Conservation (phyloP, 768 basidiomycete genomes). For the Boletus subcaerulescens region DNA sequence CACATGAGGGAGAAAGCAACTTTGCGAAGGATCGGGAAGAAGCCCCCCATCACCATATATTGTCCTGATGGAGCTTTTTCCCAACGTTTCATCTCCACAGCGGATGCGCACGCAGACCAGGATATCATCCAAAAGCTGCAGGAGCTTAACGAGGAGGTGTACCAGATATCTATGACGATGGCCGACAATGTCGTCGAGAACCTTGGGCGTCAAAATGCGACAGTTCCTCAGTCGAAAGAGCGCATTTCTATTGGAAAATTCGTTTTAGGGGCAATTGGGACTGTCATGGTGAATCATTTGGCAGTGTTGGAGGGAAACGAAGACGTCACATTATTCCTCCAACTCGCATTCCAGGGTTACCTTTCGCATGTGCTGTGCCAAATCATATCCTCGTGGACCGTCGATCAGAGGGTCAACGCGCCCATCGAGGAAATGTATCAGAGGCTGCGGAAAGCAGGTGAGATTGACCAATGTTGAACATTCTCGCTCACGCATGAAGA, state of each 20-base stretch:
- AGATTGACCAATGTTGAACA: neutral
- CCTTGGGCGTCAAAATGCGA: neutral
- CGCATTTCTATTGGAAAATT: neutral
- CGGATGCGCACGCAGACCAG: slow-evolving; percentile 1
- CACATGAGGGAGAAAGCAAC: too few relatives aligned
- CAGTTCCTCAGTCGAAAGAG: neutral
- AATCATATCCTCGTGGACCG: slow-evolving; percentile 11
- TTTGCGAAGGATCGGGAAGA: too few relatives aligned
- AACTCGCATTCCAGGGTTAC: slow-evolving; percentile 9
- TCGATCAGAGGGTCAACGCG: neutral
- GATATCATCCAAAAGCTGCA: neutral
- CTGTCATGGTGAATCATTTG: neutral
- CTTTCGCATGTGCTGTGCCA: neutral
- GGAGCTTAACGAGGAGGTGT: slow-evolving; percentile 3
- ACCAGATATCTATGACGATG: neutral
- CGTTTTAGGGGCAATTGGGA: neutral
- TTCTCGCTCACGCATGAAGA: neutral
- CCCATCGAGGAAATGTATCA: neutral
- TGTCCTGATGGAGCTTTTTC: too few relatives aligned
- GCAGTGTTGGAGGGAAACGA: neutral
- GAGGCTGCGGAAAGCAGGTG: slow-evolving; percentile 2
- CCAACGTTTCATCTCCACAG: neutral
- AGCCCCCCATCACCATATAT: too few relatives aligned
- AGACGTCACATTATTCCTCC: neutral
- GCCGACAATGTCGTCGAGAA: neutral